phyloP scores from a whole-genome alignment of 2,329 filamentous ascomycete genomes.

The Pseudogymnoascus sp. region DNA sequence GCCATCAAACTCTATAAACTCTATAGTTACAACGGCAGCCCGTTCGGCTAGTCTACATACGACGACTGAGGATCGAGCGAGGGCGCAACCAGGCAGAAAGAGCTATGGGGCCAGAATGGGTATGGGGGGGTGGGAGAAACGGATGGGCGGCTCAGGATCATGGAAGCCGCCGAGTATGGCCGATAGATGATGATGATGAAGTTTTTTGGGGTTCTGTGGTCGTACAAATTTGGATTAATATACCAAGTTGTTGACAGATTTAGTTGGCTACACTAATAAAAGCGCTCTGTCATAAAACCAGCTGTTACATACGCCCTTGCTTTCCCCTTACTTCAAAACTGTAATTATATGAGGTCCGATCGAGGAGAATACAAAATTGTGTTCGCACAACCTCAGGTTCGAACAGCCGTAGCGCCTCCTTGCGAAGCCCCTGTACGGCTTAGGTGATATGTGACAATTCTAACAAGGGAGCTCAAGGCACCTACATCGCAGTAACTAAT shows the following conservation, averaged over 20 bases:
- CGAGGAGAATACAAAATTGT: background rate
- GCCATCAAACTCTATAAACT: background rate
- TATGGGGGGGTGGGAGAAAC: background rate
- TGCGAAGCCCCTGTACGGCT: background rate
- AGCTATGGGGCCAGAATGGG: background rate
- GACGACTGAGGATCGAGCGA: background rate
- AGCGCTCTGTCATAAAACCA: background rate
- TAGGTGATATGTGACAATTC: background rate
- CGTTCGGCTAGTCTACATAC: background rate
- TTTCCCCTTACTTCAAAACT: background rate
- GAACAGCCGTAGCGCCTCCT: background rate
- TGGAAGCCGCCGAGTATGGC: slow-evolving; percentile 7
- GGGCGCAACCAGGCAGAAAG: background rate
- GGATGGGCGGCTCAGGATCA: background rate
- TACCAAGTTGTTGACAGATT: background rate
- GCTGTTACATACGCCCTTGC: background rate
- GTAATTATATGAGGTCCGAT: background rate
- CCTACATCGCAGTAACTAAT: background rate
- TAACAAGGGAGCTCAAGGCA: background rate
- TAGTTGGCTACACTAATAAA: background rate
- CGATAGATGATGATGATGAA: background rate
- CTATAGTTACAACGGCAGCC: background rate
- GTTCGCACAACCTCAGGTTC: background rate
- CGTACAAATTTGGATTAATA: background rate
- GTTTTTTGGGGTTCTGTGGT: background rate